A percentile compares a stretch with the other conserved stretches of the same genome.
Conservation (phyloP, 768 basidiomycete species). For the Hydnomerulius pinastri region DNA sequence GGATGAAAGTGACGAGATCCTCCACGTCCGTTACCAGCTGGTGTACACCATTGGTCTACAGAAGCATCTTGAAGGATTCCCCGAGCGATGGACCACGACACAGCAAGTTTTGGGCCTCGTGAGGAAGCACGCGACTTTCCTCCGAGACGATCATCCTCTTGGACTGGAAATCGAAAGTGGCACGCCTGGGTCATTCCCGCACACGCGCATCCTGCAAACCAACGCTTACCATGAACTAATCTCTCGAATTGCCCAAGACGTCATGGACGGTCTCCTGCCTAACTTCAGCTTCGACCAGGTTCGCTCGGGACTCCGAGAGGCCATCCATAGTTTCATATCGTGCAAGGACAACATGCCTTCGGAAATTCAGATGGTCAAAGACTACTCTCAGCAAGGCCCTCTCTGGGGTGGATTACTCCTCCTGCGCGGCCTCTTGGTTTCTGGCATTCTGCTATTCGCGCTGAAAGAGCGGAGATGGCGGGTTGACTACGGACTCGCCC, state of each 20-base stretch:
- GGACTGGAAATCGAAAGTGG: constrained; percentile 21
- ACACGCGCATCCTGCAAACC: constrained; percentile 21
- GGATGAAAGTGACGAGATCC: constrained; percentile 34
- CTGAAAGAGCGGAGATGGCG: constrained; percentile 39
- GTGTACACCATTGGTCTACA: constrained; percentile 38
- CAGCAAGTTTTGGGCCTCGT: constrained; percentile 33
- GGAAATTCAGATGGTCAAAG: constrained; percentile 8
- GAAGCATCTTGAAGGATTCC: constrained; percentile 28
- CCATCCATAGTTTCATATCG: constrained; percentile 27
- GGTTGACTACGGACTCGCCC: constrained; percentile 40
- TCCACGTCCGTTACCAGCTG: constrained; percentile 39
- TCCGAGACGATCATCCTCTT: constrained; percentile 5
- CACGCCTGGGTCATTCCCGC: constrained; percentile 22
- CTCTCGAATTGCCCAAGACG: constrained; percentile 9
- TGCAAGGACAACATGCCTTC: not conserved
- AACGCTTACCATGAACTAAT: constrained; percentile 15
- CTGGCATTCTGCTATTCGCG: constrained; percentile 32
- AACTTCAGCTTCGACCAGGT: constrained; percentile 18
- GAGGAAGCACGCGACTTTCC: constrained; percentile 10
- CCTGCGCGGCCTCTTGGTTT: constrained; percentile 36
- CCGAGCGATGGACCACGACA: constrained; percentile 36
- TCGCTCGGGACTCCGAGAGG: not conserved
- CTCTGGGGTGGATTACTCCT: constrained; percentile 30
- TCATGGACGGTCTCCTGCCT: constrained; percentile 17
- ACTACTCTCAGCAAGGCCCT: not conserved